Conservation (phyloP, 2,329 filamentous ascomycete species). For the Drechslera avenae region DNA sequence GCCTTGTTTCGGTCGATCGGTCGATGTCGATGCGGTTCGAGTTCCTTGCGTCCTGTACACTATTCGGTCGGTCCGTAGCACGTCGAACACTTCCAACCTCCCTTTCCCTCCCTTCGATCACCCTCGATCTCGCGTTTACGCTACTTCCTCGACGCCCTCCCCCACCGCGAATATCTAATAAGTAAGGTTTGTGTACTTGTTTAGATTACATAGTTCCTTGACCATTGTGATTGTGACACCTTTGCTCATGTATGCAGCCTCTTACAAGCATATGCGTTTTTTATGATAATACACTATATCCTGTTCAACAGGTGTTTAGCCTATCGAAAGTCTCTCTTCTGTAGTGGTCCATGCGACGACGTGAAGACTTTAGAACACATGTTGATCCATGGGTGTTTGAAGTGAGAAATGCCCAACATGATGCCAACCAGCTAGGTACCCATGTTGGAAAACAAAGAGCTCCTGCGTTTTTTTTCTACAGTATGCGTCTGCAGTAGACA, state of each 20-base stretch:
- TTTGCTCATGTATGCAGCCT: conserved; percentile 1
- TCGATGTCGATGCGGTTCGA: conserved; percentile 42
- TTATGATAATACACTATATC: not conserved
- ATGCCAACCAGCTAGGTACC: too few relatives aligned
- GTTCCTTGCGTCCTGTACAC: conserved; percentile 42
- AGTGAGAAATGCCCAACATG: too few relatives aligned
- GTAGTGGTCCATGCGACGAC: too few relatives aligned
- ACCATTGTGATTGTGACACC: conserved; percentile 12
- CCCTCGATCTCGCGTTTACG: conserved; percentile 14
- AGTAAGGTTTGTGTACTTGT: conserved; percentile 17
- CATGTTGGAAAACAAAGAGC: too few relatives aligned
- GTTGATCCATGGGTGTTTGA: too few relatives aligned
- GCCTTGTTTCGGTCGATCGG: conserved; percentile 40
- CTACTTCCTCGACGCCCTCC: conserved; percentile 10
- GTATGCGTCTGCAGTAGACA: too few relatives aligned
- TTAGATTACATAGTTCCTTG: conserved; percentile 7
- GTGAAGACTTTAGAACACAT: too few relatives aligned
- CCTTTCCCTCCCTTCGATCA: conserved; percentile 16
- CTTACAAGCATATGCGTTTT: not conserved
- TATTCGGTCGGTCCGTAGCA: conserved; percentile 46
- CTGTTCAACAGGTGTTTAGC: too few relatives aligned
- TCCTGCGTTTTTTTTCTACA: too few relatives aligned
- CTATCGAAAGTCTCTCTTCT: too few relatives aligned
- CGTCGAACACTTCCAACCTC: conserved; percentile 34
- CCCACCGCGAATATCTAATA: conserved; percentile 12